Evolutionary conservation across 495 filamentous ascomycete species (phyloP), one percentile per base, ranked within the genome.

Genomic region (Daldinia loculata): DNA sequence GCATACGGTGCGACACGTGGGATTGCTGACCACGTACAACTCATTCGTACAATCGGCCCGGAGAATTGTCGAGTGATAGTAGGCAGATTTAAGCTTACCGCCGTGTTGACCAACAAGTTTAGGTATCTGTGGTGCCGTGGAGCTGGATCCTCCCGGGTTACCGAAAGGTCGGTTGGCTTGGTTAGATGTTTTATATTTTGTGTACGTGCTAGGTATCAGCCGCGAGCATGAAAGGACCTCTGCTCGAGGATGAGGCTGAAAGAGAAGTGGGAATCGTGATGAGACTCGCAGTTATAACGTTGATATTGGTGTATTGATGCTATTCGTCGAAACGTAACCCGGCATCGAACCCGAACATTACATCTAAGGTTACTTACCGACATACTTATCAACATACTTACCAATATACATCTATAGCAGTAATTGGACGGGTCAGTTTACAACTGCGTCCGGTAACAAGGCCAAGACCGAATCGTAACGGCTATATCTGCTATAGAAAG

Each of bases 61-160:
- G 71, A 52, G 22, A 56, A 64, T 70, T 70, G 58, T 66, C 62
- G 67, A 67, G 71, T 60, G 59, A 67, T 63, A 63, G 48, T n/a
- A 56, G 32, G 43, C 27, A 67, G 63, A 74, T 64, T 70, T 70
- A 74, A 74, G 71, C 71, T 74, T 67, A 74, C 71, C 66, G 62
- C 56, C 50, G 70, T 63, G 61, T 55, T 53, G 71, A 61, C 71
- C 71, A 62, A 66, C 41, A 57, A 66, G 63, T 26, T 66, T 53
- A n/a, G n/a, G n/a, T n/a, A 63, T 64, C 62, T 41, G 26, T 67
- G 58, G 52, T 52, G 32, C 56, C 68, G 60, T 68, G 48, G 53
- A 68, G 55, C 27, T 56, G 55, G 66, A 53, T 67, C 61, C 41
- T 61, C 60, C 32, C 56, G 61, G 56, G 66, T 69, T 73, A 73